These are phyloP conservation scores for Piper longum DNA, from an alignment of 164 flowering plant genomes.

Conservation along the genomic window DNA sequence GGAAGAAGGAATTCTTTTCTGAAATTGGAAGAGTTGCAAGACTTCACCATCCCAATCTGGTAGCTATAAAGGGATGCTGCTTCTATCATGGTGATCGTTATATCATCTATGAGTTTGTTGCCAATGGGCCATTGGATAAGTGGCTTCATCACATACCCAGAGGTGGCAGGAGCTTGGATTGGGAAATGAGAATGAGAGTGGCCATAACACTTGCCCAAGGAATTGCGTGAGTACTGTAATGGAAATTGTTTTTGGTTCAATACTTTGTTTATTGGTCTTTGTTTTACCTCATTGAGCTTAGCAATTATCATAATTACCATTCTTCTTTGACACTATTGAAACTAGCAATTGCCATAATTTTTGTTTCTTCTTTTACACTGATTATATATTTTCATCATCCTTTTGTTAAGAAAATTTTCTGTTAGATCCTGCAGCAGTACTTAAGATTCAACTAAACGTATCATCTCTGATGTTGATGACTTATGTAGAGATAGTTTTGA, in stretches of 20 bases:
- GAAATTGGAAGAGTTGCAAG: constrained; percentile 83
- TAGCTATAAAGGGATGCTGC: constrained; percentile 88
- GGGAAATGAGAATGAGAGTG: constrained; percentile 87
- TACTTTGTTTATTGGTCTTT: not conserved
- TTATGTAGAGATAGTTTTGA: no score
- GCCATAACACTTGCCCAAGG: constrained; percentile 94
- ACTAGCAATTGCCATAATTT: no score
- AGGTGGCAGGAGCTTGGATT: constrained; percentile 82
- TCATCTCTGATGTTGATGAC: no score
- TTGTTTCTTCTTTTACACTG: no score
- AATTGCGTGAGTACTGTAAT: constrained; percentile 58
- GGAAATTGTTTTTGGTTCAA: not conserved
- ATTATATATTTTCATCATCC: no score
- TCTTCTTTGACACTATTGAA: no score
- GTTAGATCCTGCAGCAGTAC: no score
- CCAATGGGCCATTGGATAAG: constrained; percentile 79
- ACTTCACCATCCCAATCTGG: constrained; percentile 82
- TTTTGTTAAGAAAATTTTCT: no score
- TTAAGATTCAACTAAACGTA: no score
- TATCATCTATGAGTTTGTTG: constrained; percentile 85
- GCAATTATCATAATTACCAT: not conserved
- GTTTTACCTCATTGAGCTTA: no score
- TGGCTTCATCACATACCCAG: constrained; percentile 92
- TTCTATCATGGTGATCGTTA: constrained; percentile 89
- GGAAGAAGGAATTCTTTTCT: constrained; percentile 89